Evolutionary conservation across 306 rosid species (phyloP), one percentile per base, ranked within the genome.

Genomic region (Prunus mongolica): DNA sequence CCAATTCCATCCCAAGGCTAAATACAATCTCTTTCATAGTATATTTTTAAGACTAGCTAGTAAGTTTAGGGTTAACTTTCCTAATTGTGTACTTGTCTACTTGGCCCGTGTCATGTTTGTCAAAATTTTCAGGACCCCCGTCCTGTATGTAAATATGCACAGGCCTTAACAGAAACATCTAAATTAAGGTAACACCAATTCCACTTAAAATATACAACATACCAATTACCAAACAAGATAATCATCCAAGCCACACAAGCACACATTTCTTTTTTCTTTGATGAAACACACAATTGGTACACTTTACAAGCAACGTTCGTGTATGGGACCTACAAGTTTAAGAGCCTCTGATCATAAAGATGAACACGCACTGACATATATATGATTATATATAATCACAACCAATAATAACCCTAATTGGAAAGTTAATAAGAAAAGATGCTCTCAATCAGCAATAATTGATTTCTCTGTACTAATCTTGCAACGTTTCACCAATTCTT

Each of bases 381-480:
- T 67, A 11, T 58, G 75, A 30, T n/a, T 65, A 61, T 56, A 55
- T 28, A 65, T 44, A 57, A 64, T 20, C 32, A 51, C 71, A 67
- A 18, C 81, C 57, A 60, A 60, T 65, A 46, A 14, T 49, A 28
- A 10, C 54, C 32, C 20, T 22, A 52, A 12, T 18, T 44, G 4
- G 24, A 80, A 68, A 69, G 77, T 66, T 54, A 5, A 5, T 2
- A 16, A 12, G 12, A 8, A 80, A 76, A 70, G 73, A 76, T 79
- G 75, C 81, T 75, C 76, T 75, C 78, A 75, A 68, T 65, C 73
- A 52, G 64, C 76, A 51, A 65, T 45, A 73, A 47, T 38, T 65
- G 49, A 34, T 65, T 18, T 9, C 44, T 24, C 65, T 27, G 28
- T 18, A 7, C 5, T 65, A 24, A 6, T 38, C 44, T 38, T 71